Evolutionary conservation across 192 early-diverging fungal genomes (phyloP).

Genomic region (Linnemannia exigua): DNA sequence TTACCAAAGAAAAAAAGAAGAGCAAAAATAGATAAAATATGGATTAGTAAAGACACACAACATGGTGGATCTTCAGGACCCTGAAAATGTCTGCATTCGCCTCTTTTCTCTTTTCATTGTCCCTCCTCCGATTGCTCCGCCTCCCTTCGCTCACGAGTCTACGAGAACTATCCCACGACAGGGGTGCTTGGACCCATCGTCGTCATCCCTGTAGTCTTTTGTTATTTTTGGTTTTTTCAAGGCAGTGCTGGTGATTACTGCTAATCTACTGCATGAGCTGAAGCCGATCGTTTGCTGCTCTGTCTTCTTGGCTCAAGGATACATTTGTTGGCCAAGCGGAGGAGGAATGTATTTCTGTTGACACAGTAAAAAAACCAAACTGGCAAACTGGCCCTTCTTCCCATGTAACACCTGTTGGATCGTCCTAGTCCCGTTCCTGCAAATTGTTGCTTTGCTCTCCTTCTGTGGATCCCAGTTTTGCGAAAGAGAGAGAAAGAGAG

Average conservation of each 20-base stretch:
- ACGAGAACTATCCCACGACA: constrained; percentile 1
- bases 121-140: background rate
- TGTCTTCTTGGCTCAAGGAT: background rate
- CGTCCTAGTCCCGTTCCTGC: background rate
- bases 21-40: background rate
- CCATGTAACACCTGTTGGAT: background rate
- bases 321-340: constrained; percentile 2
- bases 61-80: background rate
- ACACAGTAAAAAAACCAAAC: constrained; percentile 1
- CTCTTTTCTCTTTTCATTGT: background rate
- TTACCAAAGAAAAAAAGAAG: background rate
- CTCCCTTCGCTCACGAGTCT: background rate
- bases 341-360: constrained; percentile 6
- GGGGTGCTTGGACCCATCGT: constrained; percentile 6
- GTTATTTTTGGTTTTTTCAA: constrained; percentile 2
- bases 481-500: background rate
- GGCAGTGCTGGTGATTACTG: constrained; percentile 1
- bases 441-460: background rate
- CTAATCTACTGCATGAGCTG: constrained; percentile 2
- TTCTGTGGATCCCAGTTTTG: constrained; percentile 1
- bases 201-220: background rate
- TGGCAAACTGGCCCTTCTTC: background rate
- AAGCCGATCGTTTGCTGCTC: background rate
- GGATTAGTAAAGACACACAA: background rate
- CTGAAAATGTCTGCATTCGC: background rate